phyloP scores from a whole-genome alignment of 441 rosid genomes.

The Mallotus japonicus region DNA sequence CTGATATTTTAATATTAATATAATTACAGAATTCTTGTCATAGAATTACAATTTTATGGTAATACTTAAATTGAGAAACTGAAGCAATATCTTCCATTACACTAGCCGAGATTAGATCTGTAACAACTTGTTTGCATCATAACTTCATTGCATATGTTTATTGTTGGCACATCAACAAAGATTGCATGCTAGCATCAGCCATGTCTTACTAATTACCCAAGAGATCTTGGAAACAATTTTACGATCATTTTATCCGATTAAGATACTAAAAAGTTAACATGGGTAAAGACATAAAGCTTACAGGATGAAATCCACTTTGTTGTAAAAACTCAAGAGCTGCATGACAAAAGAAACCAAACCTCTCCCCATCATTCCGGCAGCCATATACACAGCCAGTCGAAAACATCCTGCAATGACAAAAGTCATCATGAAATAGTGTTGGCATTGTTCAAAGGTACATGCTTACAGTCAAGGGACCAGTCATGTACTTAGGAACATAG shows the following conservation, averaged over 20 bases:
- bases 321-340: conserved; percentile 93
- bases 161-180: background rate
- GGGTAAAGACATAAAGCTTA: conserved; percentile 35
- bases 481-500: background rate
- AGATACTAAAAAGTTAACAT: conserved; percentile 5
- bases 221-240: background rate
- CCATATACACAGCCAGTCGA: conserved; percentile 76
- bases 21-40: background rate
- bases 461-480: background rate
- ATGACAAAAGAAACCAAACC: conserved; percentile 93
- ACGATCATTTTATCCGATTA: background rate
- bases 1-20: background rate
- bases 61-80: background rate
- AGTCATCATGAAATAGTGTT: conserved; percentile 16
- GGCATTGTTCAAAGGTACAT: background rate
- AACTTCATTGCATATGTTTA: background rate
- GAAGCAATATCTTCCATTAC: background rate
- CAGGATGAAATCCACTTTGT: conserved; percentile 89
- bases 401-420: conserved; percentile 55
- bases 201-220: background rate
- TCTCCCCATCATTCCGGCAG: conserved; percentile 71
- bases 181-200: background rate
- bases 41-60: background rate
- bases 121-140: background rate
- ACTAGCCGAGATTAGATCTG: background rate